Evolutionary conservation across 495 filamentous ascomycete genomes (phyloP).

Genomic region (Echria macrotheca): DNA sequence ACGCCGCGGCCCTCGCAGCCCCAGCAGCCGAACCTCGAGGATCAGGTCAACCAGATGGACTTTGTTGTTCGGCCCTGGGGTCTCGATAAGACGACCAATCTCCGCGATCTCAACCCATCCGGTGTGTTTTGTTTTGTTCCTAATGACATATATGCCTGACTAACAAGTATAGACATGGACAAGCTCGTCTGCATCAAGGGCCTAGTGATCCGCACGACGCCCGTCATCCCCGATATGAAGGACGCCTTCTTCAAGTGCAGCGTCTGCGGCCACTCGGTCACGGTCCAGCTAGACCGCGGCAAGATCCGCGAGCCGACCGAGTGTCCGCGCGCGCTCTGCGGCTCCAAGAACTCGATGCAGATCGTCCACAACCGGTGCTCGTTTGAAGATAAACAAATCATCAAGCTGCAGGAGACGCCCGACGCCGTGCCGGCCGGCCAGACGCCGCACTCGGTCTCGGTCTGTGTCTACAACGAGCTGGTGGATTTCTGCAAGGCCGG

Average conservation of each 20-base stretch:
- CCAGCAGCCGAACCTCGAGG: conserved; percentile 37
- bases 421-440: conserved; percentile 92
- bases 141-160: no score
- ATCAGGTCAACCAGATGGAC: conserved; percentile 61
- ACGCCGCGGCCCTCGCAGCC: conserved; percentile 25
- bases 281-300: conserved; percentile 87
- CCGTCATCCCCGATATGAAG: conserved; percentile 98
- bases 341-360: conserved; percentile 90
- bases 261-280: conserved; percentile 83
- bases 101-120: conserved; percentile 93
- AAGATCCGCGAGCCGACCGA: conserved; percentile 91
- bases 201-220: conserved; percentile 90
- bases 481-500: conserved; percentile 97
- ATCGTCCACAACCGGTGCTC: conserved; percentile 93
- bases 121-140: no score
- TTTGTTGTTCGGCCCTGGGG: conserved; percentile 89
- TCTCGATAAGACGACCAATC: conserved; percentile 79
- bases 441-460: conserved; percentile 94
- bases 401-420: conserved; percentile 97
- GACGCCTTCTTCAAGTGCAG: conserved; percentile 89
- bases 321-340: conserved; percentile 81
- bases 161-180: conserved; percentile 95
- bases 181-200: conserved; percentile 95
- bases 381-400: conserved; percentile 96
- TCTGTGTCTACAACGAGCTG: conserved; percentile 94